These are phyloP conservation scores for Colletotrichum cordylinicola DNA, from an alignment of 2,329 filamentous ascomycete genomes.

Conservation along the genomic window DNA sequence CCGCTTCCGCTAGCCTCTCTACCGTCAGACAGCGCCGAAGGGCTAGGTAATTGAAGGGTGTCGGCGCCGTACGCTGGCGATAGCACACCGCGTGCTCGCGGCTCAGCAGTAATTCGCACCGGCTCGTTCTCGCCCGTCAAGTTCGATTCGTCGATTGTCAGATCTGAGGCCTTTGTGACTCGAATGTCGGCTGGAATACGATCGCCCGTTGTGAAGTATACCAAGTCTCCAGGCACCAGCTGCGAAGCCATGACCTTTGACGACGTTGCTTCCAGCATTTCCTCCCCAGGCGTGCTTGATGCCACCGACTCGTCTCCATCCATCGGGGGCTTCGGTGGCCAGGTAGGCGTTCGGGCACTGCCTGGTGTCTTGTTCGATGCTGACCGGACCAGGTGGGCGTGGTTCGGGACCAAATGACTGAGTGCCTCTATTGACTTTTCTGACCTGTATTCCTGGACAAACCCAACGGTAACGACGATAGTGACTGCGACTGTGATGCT, in stretches of 20 bases:
- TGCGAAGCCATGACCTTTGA: conserved; percentile 86
- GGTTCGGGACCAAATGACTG: conserved; percentile 92
- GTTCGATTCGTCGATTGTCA: conserved; percentile 96
- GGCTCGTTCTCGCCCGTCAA: conserved; percentile 96
- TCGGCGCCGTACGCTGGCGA: conserved; percentile 34
- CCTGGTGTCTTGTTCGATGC: conserved; percentile 40
- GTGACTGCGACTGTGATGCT: conserved; percentile 96
- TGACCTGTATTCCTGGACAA: conserved; percentile 96
- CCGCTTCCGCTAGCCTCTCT: conserved; percentile 73
- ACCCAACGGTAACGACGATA: conserved; percentile 95
- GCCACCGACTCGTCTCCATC: conserved; percentile 37
- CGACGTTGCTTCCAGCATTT: conserved; percentile 73
- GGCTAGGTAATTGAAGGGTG: conserved; percentile 36
- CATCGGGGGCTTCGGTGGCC: conserved; percentile 55
- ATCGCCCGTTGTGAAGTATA: conserved; percentile 94
- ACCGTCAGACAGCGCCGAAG: conserved; percentile 59
- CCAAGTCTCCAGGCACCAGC: conserved; percentile 89
- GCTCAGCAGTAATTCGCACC: conserved; percentile 76
- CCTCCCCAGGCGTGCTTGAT: conserved; percentile 65
- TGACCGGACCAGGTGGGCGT: conserved; percentile 88
- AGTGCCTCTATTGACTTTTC: conserved; percentile 97
- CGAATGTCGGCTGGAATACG: conserved; percentile 95
- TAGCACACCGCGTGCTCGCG: conserved; percentile 41
- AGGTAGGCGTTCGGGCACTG: conserved; percentile 44
- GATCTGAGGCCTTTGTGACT: conserved; percentile 86